Evolutionary conservation across 805 yeast genomes (phyloP).

Genomic region (Metschnikowia orientalis): DNA sequence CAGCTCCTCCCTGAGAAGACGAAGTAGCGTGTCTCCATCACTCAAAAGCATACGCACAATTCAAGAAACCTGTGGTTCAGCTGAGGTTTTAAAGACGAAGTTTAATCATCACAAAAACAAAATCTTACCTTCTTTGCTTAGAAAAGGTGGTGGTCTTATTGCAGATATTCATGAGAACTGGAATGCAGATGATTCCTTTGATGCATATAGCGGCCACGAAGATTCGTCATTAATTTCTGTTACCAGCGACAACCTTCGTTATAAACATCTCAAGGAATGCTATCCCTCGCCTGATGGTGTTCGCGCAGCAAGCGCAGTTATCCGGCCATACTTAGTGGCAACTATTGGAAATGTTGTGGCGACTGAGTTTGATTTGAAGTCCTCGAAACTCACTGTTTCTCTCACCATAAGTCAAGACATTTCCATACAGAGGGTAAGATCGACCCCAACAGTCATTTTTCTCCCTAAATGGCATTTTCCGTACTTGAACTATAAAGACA

Average conservation of each 20-base stretch:
- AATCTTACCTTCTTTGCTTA: conserved; percentile 11
- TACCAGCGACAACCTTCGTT: conserved; percentile 14
- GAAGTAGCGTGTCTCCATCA: conserved; percentile 14
- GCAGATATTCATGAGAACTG: conserved; percentile 4
- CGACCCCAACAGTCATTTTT: conserved; percentile 54
- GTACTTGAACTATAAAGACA: conserved; percentile 41
- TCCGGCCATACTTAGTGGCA: conserved; percentile 72
- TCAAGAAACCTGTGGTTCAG: conserved; percentile 8
- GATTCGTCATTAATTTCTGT: conserved; percentile 12
- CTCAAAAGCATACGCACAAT: conserved; percentile 10
- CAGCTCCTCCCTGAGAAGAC: conserved; percentile 9
- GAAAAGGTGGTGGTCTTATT: conserved; percentile 5
- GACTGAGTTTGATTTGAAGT: conserved; percentile 56
- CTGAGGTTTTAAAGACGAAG: conserved; percentile 10
- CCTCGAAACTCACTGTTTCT: conserved; percentile 44
- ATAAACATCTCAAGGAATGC: conserved; percentile 30
- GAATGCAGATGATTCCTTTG: conserved; percentile 5
- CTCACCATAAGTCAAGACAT: conserved; percentile 26
- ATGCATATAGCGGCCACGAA: conserved; percentile 5
- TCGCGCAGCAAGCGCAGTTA: conserved; percentile 67
- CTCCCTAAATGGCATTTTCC: conserved; percentile 72
- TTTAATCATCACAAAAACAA: conserved; percentile 10
- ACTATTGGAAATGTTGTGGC: conserved; percentile 53
- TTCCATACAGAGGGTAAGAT: neutral
- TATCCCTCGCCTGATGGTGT: conserved; percentile 55